Evolutionary conservation across 768 basidiomycete species (phyloP).

Genomic region (Boletus vinaceobasis): DNA sequence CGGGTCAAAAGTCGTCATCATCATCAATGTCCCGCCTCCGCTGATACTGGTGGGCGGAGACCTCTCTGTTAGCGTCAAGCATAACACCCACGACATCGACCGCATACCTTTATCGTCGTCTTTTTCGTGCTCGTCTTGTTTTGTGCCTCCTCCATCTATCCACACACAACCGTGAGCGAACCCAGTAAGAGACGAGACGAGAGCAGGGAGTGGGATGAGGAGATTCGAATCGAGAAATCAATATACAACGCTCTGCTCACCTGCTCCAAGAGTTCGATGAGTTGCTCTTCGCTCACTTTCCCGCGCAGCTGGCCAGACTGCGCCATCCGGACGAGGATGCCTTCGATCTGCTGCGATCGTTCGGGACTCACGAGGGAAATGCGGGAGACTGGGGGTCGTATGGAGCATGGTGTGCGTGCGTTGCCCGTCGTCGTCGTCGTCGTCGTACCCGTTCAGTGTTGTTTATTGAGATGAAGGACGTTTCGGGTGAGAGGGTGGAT

Average conservation of each 20-base stretch:
- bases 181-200: neutral
- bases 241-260: constrained; percentile 33
- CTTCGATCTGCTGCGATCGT: constrained; percentile 76
- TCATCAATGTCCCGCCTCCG: constrained; percentile 66
- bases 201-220: neutral
- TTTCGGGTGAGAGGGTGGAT: neutral
- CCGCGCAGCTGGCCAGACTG: constrained; percentile 79
- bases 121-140: constrained; percentile 49
- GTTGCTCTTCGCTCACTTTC: constrained; percentile 71
- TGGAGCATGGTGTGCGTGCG: neutral
- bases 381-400: constrained; percentile 61
- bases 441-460: neutral
- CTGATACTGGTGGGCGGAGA: constrained; percentile 45
- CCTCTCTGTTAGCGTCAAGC: constrained; percentile 1
- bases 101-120: constrained; percentile 55
- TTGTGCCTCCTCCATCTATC: constrained; percentile 55
- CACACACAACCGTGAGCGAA: constrained; percentile 4
- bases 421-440: neutral
- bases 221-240: neutral
- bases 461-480: neutral
- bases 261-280: constrained; percentile 86
- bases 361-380: constrained; percentile 85
- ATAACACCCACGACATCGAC: neutral
- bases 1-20: constrained; percentile 48
- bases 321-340: constrained; percentile 75